Conservation (phyloP, 768 basidiomycete genomes). For the Xanthoconium stramineum region DNA sequence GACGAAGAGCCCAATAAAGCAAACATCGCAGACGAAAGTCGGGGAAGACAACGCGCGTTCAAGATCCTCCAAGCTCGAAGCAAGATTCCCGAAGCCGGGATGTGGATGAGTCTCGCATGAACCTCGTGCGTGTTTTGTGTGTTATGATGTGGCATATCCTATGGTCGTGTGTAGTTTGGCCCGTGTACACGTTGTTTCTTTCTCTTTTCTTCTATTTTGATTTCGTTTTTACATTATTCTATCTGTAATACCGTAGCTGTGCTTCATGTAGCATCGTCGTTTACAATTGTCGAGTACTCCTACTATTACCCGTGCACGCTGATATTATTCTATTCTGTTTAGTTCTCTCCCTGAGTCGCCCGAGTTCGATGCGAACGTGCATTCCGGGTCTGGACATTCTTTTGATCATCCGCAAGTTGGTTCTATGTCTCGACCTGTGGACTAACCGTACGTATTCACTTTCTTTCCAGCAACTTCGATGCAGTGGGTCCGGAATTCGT, state of each 20-base stretch:
- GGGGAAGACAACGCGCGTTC: slow-evolving; percentile 57
- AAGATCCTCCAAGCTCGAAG: slow-evolving; percentile 70
- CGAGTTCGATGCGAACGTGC: background rate
- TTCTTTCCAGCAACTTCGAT: background rate
- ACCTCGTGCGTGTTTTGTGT: background rate
- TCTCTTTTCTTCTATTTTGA: background rate
- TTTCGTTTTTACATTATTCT: slow-evolving; percentile 26
- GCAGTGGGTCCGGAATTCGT: too few species aligned
- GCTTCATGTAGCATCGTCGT: slow-evolving; percentile 30
- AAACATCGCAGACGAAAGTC: slow-evolving; percentile 29
- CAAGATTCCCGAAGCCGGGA: slow-evolving; percentile 64
- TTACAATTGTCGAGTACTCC: slow-evolving; percentile 19
- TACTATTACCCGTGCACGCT: slow-evolving; percentile 12
- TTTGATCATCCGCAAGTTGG: too few species aligned
- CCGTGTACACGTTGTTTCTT: slow-evolving; percentile 9
- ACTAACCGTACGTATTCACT: too few species aligned
- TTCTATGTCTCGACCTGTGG: too few species aligned
- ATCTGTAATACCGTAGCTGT: slow-evolving; percentile 28
- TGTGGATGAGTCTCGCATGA: slow-evolving; percentile 78
- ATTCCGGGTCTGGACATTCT: background rate
- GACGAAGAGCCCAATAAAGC: slow-evolving; percentile 23
- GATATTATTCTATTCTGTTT: slow-evolving; percentile 7
- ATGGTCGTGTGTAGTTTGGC: background rate
- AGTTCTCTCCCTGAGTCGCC: background rate
- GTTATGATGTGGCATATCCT: slow-evolving; percentile 5